Percentiles rank a stretch among this genome's conserved stretches.
Evolutionary conservation across 23 red algal species (phyloP).

Genomic region (Gracilaria gracilis): DNA sequence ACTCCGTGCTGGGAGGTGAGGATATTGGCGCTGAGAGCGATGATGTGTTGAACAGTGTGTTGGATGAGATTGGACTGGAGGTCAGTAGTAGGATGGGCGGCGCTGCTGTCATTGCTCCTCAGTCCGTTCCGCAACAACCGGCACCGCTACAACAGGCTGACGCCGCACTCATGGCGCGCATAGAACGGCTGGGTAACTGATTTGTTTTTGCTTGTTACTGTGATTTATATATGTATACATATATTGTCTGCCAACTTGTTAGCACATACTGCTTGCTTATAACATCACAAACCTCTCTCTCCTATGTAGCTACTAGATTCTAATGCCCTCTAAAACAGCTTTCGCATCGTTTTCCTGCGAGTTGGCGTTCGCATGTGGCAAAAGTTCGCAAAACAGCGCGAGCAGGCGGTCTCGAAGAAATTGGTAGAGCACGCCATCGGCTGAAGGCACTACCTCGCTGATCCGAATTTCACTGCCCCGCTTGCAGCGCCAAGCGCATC

Average conservation of each 20-base stretch:
- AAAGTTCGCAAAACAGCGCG: neutral
- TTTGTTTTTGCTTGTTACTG: neutral
- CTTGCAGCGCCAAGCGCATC: neutral
- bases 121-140: constrained; percentile 29
- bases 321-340: neutral
- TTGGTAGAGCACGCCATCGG: neutral
- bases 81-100: constrained; percentile 61
- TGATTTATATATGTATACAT: neutral
- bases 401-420: neutral
- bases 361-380: neutral
- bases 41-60: constrained; percentile 89
- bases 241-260: neutral
- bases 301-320: neutral
- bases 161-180: constrained; percentile 40
- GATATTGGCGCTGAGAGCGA: constrained; percentile 85
- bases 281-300: neutral
- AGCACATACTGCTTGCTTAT: neutral
- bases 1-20: constrained; percentile 72
- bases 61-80: constrained; percentile 98
- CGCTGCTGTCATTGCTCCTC: constrained; percentile 32
- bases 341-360: neutral
- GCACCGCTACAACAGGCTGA: constrained; percentile 27
- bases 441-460: neutral
- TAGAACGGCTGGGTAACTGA: constrained; percentile 49
- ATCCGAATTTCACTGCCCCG: neutral